phyloP scores from a whole-genome alignment of 2,329 filamentous ascomycete genomes.

The Endoconidiophora polonica region DNA sequence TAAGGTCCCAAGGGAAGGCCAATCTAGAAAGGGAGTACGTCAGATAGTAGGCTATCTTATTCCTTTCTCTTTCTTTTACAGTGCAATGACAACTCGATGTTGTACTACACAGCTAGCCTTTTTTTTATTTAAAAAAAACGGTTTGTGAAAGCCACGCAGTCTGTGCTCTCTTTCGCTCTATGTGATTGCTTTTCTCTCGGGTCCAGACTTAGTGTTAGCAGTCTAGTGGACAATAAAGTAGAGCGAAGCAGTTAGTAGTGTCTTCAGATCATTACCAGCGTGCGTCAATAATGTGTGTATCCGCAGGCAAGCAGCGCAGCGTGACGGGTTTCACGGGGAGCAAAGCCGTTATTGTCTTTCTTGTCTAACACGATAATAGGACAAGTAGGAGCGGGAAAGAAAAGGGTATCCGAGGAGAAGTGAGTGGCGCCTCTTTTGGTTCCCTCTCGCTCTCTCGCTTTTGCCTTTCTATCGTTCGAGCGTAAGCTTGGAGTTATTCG shows the following conservation, averaged over 20 bases:
- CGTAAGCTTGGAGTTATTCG: neutral
- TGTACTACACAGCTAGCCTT: neutral
- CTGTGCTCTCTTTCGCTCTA: no score
- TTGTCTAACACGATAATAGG: neutral
- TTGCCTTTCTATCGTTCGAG: neutral
- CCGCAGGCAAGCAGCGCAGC: neutral
- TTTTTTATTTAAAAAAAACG: neutral
- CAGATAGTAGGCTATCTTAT: no score
- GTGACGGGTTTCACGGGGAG: no score
- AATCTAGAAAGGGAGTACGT: neutral
- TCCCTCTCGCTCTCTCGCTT: neutral
- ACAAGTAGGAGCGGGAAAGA: neutral
- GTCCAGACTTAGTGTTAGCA: no score
- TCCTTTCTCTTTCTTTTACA: neutral
- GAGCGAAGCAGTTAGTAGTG: neutral
- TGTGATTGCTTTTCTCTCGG: no score
- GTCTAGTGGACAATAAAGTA: neutral
- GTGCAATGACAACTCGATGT: neutral
- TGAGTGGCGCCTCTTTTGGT: neutral
- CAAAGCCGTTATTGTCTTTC: no score
- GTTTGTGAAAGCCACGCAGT: no score
- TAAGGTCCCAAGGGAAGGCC: neutral
- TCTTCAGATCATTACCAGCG: conserved; percentile 9
- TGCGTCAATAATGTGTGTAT: conserved; percentile 4
- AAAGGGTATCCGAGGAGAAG: neutral